These are phyloP conservation scores for Staphylotrichum longicolle DNA, from an alignment of 495 filamentous ascomycete genomes.

Conservation along the genomic window DNA sequence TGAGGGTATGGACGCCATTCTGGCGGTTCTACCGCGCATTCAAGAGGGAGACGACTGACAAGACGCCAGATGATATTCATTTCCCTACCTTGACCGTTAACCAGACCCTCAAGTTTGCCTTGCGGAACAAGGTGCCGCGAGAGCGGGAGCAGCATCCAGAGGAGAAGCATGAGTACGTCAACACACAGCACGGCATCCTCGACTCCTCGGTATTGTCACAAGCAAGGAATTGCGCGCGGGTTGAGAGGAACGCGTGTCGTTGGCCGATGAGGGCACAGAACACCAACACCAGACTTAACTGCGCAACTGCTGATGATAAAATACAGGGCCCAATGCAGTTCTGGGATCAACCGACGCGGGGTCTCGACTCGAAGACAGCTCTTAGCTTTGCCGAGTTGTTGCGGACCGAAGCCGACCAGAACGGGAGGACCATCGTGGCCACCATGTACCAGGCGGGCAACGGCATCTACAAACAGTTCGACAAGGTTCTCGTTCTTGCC, in stretches of 20 bases:
- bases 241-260: slow-evolving; percentile 53
- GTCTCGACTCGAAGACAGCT: slow-evolving; percentile 51
- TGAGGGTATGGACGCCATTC: slow-evolving; percentile 2
- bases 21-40: not conserved
- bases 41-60: not conserved
- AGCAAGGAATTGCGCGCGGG: too few species aligned
- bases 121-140: slow-evolving; percentile 26
- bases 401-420: slow-evolving; percentile 50
- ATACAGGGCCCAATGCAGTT: slow-evolving; percentile 36
- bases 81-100: slow-evolving; percentile 64
- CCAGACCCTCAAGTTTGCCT: slow-evolving; percentile 61
- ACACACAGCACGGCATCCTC: slow-evolving; percentile 63
- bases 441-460: slow-evolving; percentile 75
- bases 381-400: slow-evolving; percentile 47
- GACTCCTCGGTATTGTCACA: slow-evolving; percentile 60
- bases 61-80: slow-evolving; percentile 58
- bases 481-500: slow-evolving; percentile 60
- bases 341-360: slow-evolving; percentile 54
- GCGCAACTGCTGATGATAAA: not conserved
- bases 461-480: slow-evolving; percentile 61
- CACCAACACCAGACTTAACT: not conserved
- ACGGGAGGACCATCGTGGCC: slow-evolving; percentile 54
- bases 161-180: slow-evolving; percentile 62
- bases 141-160: slow-evolving; percentile 65
- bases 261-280: slow-evolving; percentile 42